phyloP scores from a whole-genome alignment of 164 flowering plant species.

The grape (Vitis vinifera) region DNA sequence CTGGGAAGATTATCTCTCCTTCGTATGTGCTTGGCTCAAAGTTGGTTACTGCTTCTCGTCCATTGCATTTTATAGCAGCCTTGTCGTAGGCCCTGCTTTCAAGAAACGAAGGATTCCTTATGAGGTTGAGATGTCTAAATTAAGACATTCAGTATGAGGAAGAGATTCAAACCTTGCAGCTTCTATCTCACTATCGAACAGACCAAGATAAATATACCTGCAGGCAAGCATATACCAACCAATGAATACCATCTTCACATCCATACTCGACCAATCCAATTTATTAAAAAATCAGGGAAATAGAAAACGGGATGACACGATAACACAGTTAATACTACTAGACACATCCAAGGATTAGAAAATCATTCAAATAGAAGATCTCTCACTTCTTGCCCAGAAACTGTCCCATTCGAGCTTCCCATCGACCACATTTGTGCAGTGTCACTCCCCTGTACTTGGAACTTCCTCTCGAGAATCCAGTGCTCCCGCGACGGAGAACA shows the following conservation, averaged over 20 bases:
- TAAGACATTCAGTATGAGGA: neutral
- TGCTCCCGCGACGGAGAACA: slow-evolving; percentile 41
- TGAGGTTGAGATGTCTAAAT: neutral
- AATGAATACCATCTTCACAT: slow-evolving; percentile 6
- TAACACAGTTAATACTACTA: no score
- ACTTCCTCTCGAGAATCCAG: slow-evolving; percentile 46
- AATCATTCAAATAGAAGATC: neutral
- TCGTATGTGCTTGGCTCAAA: slow-evolving; percentile 39
- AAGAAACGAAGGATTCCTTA: neutral
- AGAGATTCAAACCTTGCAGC: slow-evolving; percentile 42
- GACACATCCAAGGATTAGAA: neutral
- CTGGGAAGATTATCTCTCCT: slow-evolving; percentile 11
- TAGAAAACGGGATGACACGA: no score
- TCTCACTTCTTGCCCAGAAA: slow-evolving; percentile 46
- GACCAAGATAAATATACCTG: slow-evolving; percentile 52
- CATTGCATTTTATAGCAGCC: slow-evolving; percentile 48
- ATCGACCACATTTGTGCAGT: slow-evolving; percentile 52
- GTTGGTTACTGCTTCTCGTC: slow-evolving; percentile 50
- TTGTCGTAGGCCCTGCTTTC: slow-evolving; percentile 46
- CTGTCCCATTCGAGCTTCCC: slow-evolving; percentile 62
- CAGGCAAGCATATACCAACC: slow-evolving; percentile 12
- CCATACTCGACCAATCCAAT: neutral
- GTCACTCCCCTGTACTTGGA: slow-evolving; percentile 52
- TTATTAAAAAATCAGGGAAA: neutral
- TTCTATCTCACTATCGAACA: slow-evolving; percentile 44